Evolutionary conservation across 179 eudicot species (phyloP).

Genomic region (Silene noctiflora): DNA sequence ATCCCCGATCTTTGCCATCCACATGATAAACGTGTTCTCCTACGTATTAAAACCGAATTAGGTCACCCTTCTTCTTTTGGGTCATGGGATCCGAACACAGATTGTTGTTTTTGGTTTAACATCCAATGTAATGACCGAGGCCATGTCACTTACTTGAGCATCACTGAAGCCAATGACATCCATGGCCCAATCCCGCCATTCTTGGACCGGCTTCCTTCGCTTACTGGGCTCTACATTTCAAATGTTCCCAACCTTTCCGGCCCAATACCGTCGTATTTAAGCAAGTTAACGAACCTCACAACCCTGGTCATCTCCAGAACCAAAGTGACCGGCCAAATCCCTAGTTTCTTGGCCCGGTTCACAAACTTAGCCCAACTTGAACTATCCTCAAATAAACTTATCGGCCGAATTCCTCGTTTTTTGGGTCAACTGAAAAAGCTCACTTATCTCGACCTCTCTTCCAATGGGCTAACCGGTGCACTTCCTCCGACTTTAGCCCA

Average conservation of each 20-base stretch:
- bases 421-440: slow-evolving; percentile 4
- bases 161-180: not conserved
- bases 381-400: slow-evolving; percentile 2
- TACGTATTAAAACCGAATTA: slow-evolving; percentile 7
- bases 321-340: slow-evolving; percentile 18
- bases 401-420: slow-evolving; percentile 10
- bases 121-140: slow-evolving; percentile 16
- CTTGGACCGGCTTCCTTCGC: slow-evolving; percentile 10
- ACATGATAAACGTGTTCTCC: slow-evolving; percentile 20
- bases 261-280: slow-evolving; percentile 13
- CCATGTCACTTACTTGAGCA: not conserved
- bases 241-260: slow-evolving; percentile 11
- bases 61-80: slow-evolving; percentile 19
- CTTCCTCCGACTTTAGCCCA: slow-evolving; percentile 5
- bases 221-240: not conserved
- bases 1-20: slow-evolving; percentile 14
- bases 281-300: slow-evolving; percentile 13
- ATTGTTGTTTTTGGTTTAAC: slow-evolving; percentile 20
- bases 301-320: not conserved
- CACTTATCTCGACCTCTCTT: slow-evolving; percentile 7
- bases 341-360: slow-evolving; percentile 14
- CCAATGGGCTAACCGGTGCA: slow-evolving; percentile 17
- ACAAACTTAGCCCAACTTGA: slow-evolving; percentile 10
- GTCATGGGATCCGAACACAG: slow-evolving; percentile 17
- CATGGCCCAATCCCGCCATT: slow-evolving; percentile 13